phyloP scores from a whole-genome alignment of 768 basidiomycete genomes.

The Polyporus arcularius region DNA sequence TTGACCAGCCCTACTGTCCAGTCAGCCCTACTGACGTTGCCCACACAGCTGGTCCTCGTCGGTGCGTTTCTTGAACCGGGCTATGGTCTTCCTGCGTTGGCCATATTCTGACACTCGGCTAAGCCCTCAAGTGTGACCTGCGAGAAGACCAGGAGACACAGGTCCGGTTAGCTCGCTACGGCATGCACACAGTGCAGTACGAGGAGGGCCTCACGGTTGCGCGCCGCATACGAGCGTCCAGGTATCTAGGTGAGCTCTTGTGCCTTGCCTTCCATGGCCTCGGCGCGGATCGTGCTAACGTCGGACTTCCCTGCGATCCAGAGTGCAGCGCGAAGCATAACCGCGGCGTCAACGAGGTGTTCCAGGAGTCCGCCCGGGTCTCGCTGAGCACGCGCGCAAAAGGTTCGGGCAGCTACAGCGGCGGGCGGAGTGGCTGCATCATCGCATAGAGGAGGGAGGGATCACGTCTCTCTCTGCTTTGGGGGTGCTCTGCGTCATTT shows the following conservation, averaged over 20 bases:
- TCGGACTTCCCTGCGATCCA: slow-evolving; percentile 32
- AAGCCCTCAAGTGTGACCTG: slow-evolving; percentile 95
- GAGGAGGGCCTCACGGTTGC: slow-evolving; percentile 91
- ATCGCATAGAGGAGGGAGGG: slow-evolving; percentile 28
- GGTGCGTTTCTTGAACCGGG: slow-evolving; percentile 53
- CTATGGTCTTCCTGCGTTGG: not conserved
- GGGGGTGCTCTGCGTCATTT: not conserved
- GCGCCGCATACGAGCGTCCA: slow-evolving; percentile 86
- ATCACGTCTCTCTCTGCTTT: not conserved
- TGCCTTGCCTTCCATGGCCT: too few species aligned
- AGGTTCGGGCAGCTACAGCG: slow-evolving; percentile 47
- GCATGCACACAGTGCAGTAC: slow-evolving; percentile 78
- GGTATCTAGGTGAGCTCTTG: slow-evolving; percentile 78
- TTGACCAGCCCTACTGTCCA: slow-evolving; percentile 3
- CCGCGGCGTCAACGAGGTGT: slow-evolving; percentile 90
- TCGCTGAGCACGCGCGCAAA: slow-evolving; percentile 76
- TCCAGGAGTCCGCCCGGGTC: slow-evolving; percentile 88
- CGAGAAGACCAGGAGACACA: slow-evolving; percentile 76
- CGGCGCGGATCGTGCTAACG: not conserved
- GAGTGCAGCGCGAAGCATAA: slow-evolving; percentile 99
- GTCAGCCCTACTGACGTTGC: slow-evolving; percentile 8
- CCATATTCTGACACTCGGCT: not conserved
- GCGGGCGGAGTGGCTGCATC: slow-evolving; percentile 45
- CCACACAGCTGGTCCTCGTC: slow-evolving; percentile 74
- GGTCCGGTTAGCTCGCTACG: slow-evolving; percentile 72